phyloP scores from a whole-genome alignment of 2,329 filamentous ascomycete species.

The Thermothelomyces thermophilus region DNA sequence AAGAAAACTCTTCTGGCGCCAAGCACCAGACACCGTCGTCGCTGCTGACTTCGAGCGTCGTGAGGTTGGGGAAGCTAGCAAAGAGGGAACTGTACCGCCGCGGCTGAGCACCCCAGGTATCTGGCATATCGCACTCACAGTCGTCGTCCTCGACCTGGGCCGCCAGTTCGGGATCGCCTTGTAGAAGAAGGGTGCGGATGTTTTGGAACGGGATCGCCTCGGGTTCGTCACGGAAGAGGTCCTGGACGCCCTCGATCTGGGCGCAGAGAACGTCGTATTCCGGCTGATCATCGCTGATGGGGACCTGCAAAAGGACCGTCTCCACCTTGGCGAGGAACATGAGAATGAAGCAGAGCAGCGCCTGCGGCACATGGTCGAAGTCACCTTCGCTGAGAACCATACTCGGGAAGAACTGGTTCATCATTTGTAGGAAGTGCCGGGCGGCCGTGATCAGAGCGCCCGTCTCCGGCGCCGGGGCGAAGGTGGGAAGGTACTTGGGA shows the following conservation, averaged over 20 bases:
- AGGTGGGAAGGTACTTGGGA: conserved; percentile 11
- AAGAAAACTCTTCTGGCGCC: neutral
- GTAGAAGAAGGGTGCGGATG: conserved; percentile 24
- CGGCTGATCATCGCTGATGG: conserved; percentile 21
- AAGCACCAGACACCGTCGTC: conserved; percentile 24
- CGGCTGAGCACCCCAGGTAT: conserved; percentile 21
- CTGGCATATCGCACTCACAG: conserved; percentile 19
- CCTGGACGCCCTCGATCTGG: conserved; percentile 8
- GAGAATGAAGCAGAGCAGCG: conserved; percentile 20
- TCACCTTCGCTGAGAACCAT: conserved; percentile 6
- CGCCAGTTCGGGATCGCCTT: conserved; percentile 25
- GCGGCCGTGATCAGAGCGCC: conserved; percentile 1
- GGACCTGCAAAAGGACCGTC: conserved; percentile 24
- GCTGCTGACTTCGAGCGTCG: conserved; percentile 23
- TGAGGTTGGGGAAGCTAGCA: conserved; percentile 19
- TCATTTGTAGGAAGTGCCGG: conserved; percentile 2
- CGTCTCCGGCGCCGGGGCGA: conserved; percentile 3
- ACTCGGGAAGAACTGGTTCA: neutral
- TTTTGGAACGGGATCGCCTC: conserved; percentile 15
- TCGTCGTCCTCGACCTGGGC: conserved; percentile 21
- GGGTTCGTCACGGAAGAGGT: conserved; percentile 2
- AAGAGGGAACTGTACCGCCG: conserved; percentile 20
- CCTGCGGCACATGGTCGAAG: conserved; percentile 21
- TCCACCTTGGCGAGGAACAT: conserved; percentile 19
- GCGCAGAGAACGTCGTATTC: conserved; percentile 20